A percentile compares a stretch with the other conserved stretches of the same genome.
Conservation (phyloP, 148 eudicot species). For the Polygonum maritimum region DNA sequence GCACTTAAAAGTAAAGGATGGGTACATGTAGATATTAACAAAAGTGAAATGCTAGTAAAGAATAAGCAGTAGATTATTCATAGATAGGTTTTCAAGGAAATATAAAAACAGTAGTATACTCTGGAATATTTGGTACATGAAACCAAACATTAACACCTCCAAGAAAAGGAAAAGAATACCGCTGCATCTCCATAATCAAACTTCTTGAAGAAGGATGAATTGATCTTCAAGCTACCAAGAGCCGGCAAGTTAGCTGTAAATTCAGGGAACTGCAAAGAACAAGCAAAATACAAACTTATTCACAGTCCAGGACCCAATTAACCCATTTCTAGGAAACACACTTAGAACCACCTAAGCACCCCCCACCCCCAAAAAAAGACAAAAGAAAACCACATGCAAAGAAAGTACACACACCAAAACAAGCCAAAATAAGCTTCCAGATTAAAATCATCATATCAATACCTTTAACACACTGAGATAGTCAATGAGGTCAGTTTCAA, state of each 20-base stretch:
- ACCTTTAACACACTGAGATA: conserved; percentile 82
- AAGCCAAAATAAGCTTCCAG: neutral
- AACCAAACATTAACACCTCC: neutral
- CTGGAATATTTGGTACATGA: neutral
- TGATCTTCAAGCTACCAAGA: conserved; percentile 50
- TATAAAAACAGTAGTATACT: neutral
- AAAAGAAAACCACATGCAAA: neutral
- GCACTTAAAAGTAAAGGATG: neutral
- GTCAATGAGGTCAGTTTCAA: conserved; percentile 76
- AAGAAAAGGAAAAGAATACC: conserved; percentile 32
- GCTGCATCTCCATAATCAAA: conserved; percentile 69
- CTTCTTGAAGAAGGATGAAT: conserved; percentile 74
- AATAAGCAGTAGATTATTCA: neutral
- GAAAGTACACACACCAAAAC: neutral
- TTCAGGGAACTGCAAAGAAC: conserved; percentile 59
- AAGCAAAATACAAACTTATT: neutral
- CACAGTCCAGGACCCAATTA: neutral
- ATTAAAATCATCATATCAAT: conserved; percentile 7
- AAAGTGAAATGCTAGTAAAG: neutral
- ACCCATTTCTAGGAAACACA: neutral
- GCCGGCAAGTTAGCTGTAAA: conserved; percentile 47
- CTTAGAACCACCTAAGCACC: neutral
- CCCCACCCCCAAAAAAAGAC: neutral
- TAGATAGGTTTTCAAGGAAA: neutral
- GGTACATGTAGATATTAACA: neutral